phyloP scores from a whole-genome alignment of 352 stramenopile genomes.

The Globisporangium yorkense region DNA sequence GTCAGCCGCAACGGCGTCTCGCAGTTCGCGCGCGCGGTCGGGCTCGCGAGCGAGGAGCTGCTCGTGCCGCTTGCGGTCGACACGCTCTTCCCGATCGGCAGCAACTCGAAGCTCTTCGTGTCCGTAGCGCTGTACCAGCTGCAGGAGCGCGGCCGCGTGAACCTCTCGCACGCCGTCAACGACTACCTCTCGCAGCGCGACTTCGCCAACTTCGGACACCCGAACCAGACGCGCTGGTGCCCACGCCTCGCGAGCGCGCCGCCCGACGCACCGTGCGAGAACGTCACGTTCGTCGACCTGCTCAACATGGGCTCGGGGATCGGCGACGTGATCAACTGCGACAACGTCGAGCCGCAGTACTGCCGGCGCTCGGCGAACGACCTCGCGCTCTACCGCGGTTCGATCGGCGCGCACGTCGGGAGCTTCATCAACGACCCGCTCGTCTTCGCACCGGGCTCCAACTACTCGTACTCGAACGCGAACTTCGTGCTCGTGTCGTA shows the following conservation, averaged over 20 bases:
- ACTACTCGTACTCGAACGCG: constrained; percentile 43
- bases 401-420: constrained; percentile 28
- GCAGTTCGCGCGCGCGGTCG: constrained; percentile 30
- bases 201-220: constrained; percentile 34
- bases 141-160: constrained; percentile 35
- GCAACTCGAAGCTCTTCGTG: constrained; percentile 51
- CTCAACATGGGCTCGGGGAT: constrained; percentile 54
- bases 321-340: constrained; percentile 22
- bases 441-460: constrained; percentile 42
- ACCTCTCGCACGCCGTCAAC: constrained; percentile 29
- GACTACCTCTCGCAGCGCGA: constrained; percentile 27
- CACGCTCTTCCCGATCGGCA: constrained; percentile 50
- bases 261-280: constrained; percentile 23
- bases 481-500: constrained; percentile 51
- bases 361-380: constrained; percentile 10
- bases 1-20: constrained; percentile 38
- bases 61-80: constrained; percentile 24
- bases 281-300: constrained; percentile 51
- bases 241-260: constrained; percentile 15
- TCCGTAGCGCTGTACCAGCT: constrained; percentile 48
- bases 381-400: constrained; percentile 19
- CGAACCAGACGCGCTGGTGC: constrained; percentile 46
- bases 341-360: constrained; percentile 14
- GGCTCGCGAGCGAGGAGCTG: constrained; percentile 40
- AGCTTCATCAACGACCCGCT: constrained; percentile 44